Percentiles rank a stretch among this genome's conserved stretches.
Conservation (phyloP, 2,329 filamentous ascomycete species). For the Colletotrichum salicis region DNA sequence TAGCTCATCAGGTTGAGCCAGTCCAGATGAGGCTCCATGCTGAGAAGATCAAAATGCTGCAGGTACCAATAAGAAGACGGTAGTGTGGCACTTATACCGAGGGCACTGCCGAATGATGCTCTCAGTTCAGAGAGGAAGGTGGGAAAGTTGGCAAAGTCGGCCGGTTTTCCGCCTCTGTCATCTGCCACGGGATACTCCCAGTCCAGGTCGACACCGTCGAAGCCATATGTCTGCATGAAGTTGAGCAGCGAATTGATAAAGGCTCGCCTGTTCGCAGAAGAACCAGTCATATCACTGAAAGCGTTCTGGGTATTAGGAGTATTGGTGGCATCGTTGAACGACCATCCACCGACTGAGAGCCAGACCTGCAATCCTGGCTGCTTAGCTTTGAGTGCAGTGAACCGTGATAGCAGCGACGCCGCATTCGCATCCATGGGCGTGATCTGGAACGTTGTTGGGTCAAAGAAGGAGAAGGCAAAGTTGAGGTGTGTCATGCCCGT, state of each 20-base stretch:
- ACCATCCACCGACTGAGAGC: conserved; percentile 56
- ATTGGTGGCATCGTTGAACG: conserved; percentile 43
- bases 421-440: conserved; percentile 40
- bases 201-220: conserved; percentile 53
- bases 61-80: conserved; percentile 44
- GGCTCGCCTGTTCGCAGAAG: conserved; percentile 39
- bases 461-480: conserved; percentile 54
- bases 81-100: conserved; percentile 37
- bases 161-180: conserved; percentile 48
- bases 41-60: conserved; percentile 39
- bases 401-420: conserved; percentile 37
- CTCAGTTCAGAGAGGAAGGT: conserved; percentile 28
- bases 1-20: conserved; percentile 59
- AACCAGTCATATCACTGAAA: conserved; percentile 47
- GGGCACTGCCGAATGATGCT: not conserved
- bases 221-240: conserved; percentile 54
- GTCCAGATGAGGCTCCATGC: conserved; percentile 43
- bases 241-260: conserved; percentile 50
- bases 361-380: conserved; percentile 46
- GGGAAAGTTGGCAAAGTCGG: conserved; percentile 48
- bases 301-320: conserved; percentile 17
- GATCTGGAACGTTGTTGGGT: conserved; percentile 42
- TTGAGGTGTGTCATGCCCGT: conserved; percentile 40
- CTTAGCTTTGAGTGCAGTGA: conserved; percentile 46
- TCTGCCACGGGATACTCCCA: conserved; percentile 44